Evolutionary conservation across 2,329 filamentous ascomycete species (phyloP).

Genomic region (Ophiostoma tasmaniense): DNA sequence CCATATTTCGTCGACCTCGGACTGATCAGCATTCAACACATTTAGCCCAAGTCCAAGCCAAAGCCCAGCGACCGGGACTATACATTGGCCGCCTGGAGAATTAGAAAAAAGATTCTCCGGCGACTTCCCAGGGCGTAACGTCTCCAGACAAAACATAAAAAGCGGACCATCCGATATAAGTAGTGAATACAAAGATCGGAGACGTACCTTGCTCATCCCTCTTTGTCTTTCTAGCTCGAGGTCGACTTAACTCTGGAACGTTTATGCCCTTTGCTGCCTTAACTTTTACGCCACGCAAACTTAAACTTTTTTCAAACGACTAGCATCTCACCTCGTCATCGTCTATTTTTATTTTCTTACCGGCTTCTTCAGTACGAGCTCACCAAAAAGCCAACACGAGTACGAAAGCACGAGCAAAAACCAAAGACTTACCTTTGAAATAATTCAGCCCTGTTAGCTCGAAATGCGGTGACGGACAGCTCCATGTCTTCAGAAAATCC

Average conservation of each 20-base stretch:
- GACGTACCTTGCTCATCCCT: not conserved
- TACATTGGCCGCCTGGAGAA: not conserved
- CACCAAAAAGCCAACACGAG: not conserved
- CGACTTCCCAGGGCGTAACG: not conserved
- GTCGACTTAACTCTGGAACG: not conserved
- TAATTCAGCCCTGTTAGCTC: not conserved
- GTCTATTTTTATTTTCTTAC: too few relatives aligned
- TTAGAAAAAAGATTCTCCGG: not conserved
- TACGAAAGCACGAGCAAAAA: not conserved
- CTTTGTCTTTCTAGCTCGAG: not conserved
- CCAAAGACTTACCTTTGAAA: not conserved
- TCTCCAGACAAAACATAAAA: not conserved
- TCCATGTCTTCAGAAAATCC: not conserved
- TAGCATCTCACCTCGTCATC: too few relatives aligned
- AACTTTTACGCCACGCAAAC: not conserved
- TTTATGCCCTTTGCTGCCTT: not conserved
- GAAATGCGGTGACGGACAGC: not conserved
- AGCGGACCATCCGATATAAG: not conserved
- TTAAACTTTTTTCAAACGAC: not conserved
- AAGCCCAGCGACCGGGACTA: not conserved
- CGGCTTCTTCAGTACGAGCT: not conserved
- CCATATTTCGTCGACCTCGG: too few relatives aligned
- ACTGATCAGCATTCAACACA: too few relatives aligned
- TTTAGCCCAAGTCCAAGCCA: too few relatives aligned
- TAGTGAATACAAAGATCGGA: not conserved